These are phyloP conservation scores for Coniella vitis DNA, from an alignment of 2,329 filamentous ascomycete genomes.

Conservation along the genomic window DNA sequence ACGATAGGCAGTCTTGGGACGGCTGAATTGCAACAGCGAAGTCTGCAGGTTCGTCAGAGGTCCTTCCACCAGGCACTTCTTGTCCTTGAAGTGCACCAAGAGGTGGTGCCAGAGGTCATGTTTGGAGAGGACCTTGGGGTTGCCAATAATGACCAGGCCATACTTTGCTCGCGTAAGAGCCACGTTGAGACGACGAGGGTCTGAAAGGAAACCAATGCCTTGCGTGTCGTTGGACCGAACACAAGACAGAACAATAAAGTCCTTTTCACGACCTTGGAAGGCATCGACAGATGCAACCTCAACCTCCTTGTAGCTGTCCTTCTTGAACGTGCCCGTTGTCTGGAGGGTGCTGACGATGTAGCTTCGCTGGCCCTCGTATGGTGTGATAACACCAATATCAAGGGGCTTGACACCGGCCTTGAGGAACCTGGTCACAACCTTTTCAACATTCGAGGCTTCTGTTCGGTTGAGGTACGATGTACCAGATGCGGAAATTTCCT, in stretches of 20 bases:
- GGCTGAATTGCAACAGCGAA: conserved; percentile 88
- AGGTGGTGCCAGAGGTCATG: conserved; percentile 97
- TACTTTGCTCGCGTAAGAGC: conserved; percentile 96
- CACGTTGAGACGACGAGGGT: conserved; percentile 94
- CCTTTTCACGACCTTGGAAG: conserved; percentile 97
- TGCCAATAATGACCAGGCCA: conserved; percentile 91
- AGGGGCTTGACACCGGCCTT: conserved; percentile 92
- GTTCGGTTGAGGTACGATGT: conserved; percentile 98
- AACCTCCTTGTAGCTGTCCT: conserved; percentile 97
- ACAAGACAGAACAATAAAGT: conserved; percentile 96
- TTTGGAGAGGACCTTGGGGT: conserved; percentile 95
- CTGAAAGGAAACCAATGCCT: conserved; percentile 96
- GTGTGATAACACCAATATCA: conserved; percentile 96
- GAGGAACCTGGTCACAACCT: conserved; percentile 97
- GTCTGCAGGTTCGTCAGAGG: conserved; percentile 94
- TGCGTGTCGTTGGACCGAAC: conserved; percentile 98
- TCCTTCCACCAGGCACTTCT: conserved; percentile 91
- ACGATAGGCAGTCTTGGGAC: conserved; percentile 87
- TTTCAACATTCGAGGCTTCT: conserved; percentile 95
- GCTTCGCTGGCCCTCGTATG: conserved; percentile 95
- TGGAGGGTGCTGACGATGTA: conserved; percentile 99
- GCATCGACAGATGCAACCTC: conserved; percentile 98
- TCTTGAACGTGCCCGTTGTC: conserved; percentile 92
- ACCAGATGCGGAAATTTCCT: conserved; percentile 95
- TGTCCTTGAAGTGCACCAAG: conserved; percentile 92